Conservation (phyloP, 2,329 filamentous ascomycete species). For the Ophiocordyceps camponoti-floridani region DNA sequence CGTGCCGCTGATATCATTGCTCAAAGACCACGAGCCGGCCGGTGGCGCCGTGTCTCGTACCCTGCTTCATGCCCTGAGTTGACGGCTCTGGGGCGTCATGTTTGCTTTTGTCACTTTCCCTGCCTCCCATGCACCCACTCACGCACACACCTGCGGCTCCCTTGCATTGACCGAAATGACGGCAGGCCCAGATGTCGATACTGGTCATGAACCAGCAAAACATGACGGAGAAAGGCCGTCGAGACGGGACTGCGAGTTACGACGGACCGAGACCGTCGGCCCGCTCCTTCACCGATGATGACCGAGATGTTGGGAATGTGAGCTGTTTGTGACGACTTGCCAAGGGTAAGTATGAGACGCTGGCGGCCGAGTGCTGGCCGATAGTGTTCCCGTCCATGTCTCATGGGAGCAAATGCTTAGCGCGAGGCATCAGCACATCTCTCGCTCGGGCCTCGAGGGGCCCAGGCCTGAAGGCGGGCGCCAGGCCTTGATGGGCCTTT, state of each 20-base stretch:
- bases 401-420: slow-evolving; percentile 2
- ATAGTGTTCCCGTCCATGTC: slow-evolving; percentile 1
- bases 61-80: neutral
- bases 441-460: neutral
- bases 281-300: neutral
- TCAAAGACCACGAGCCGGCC: neutral
- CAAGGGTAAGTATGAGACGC: neutral
- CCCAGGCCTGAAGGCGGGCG: neutral
- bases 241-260: neutral
- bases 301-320: neutral
- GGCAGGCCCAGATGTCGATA: neutral
- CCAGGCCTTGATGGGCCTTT: neutral
- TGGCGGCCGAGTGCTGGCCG: neutral
- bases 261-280: neutral
- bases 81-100: neutral
- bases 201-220: neutral
- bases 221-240: neutral
- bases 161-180: neutral
- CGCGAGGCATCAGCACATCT: neutral
- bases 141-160: neutral
- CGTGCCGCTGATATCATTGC: neutral
- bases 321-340: neutral
- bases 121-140: neutral
- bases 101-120: neutral
- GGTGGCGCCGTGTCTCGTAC: neutral